These are phyloP conservation scores for Populus tomentosa DNA, from an alignment of 441 rosid species.

Conservation along the genomic window DNA sequence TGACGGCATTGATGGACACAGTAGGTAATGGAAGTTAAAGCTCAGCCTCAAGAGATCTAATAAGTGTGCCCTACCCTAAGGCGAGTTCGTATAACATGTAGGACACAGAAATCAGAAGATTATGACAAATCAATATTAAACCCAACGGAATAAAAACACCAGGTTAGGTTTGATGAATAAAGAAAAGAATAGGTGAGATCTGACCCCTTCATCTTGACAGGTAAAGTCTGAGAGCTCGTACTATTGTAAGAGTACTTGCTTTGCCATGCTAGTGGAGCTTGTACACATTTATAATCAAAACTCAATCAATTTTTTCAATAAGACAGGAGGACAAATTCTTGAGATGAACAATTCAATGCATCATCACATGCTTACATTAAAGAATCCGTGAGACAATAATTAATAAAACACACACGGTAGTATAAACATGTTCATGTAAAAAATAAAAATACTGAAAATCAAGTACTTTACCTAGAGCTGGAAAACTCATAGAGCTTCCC, in stretches of 20 bases:
- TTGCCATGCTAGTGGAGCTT: not conserved
- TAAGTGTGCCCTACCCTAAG: no score
- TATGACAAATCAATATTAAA: slow-evolving; percentile 3
- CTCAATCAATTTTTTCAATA: not conserved
- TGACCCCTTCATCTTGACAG: slow-evolving; percentile 6
- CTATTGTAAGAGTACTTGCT: slow-evolving; percentile 7
- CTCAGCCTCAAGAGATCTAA: no score
- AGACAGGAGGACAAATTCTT: not conserved
- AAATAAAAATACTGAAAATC: not conserved
- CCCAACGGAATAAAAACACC: not conserved
- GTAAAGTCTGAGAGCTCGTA: slow-evolving; percentile 14
- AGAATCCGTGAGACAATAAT: not conserved
- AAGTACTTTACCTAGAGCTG: slow-evolving; percentile 48
- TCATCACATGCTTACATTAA: not conserved
- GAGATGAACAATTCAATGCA: slow-evolving; percentile 5
- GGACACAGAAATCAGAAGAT: slow-evolving; percentile 6
- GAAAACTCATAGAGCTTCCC: slow-evolving; percentile 84
- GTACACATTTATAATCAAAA: not conserved
- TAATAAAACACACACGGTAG: not conserved
- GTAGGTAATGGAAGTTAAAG: not conserved
- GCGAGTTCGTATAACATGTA: not conserved
- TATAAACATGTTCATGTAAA: not conserved
- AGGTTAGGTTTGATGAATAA: slow-evolving; percentile 3
- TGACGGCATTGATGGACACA: slow-evolving; percentile 16
- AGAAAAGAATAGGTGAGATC: not conserved